Evolutionary conservation across 345 rosid species (phyloP).

Genomic region (Brassica nigra): DNA sequence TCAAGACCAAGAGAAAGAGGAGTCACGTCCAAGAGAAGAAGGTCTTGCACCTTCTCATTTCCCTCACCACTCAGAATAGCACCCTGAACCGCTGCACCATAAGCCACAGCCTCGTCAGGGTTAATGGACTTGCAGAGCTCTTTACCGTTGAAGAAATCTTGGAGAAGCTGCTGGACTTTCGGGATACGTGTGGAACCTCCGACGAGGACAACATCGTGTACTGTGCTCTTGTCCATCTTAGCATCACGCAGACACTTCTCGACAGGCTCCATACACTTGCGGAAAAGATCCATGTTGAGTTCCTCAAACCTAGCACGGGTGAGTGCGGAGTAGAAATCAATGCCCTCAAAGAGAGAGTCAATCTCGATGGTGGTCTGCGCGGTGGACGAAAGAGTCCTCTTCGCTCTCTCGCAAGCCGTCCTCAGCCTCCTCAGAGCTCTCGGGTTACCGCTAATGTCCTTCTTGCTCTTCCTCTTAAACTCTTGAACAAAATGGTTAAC

Average conservation of each 20-base stretch:
- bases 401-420: conserved; percentile 2
- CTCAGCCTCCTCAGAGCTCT: conserved; percentile 4
- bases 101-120: too few relatives aligned
- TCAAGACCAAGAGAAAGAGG: too few relatives aligned
- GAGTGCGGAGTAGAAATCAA: conserved; percentile 9
- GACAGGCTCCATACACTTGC: conserved; percentile 21
- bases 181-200: conserved; percentile 22
- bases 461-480: conserved; percentile 10
- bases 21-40: too few relatives aligned
- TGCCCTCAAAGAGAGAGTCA: conserved; percentile 14
- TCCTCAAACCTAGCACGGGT: conserved; percentile 15
- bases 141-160: conserved; percentile 14
- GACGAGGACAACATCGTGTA: conserved; percentile 18
- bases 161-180: conserved; percentile 10
- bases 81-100: too few relatives aligned
- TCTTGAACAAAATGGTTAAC: conserved; percentile 8
- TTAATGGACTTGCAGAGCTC: too few relatives aligned
- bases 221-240: background rate
- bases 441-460: background rate
- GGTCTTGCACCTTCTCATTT: too few relatives aligned
- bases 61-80: too few relatives aligned
- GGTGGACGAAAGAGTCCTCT: background rate
- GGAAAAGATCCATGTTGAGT: conserved; percentile 19
- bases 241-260: conserved; percentile 5
- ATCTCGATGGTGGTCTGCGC: background rate